These are phyloP conservation scores for Zarea fungicola DNA, from an alignment of 2,329 filamentous ascomycete species.

Conservation along the genomic window DNA sequence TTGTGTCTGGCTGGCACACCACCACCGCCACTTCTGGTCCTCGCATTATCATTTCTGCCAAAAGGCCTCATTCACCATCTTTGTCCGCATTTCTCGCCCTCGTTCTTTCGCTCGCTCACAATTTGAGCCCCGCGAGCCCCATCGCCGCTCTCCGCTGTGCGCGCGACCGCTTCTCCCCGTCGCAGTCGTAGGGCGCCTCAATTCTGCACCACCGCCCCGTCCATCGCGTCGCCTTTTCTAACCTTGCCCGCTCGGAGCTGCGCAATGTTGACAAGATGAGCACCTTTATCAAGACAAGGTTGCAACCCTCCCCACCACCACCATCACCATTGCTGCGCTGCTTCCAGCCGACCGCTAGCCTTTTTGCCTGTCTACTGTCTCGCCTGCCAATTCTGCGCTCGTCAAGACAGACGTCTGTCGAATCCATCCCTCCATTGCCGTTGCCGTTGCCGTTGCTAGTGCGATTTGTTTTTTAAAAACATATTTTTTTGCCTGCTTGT, in stretches of 20 bases:
- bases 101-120: not conserved
- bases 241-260: slow-evolving; percentile 13
- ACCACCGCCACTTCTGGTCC: no score
- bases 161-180: no score
- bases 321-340: slow-evolving; percentile 6
- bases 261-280: slow-evolving; percentile 14
- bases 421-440: no score
- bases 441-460: not conserved
- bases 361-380: not conserved
- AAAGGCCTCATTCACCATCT: no score
- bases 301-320: slow-evolving; percentile 5
- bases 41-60: no score
- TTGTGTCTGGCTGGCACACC: no score
- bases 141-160: no score
- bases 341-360: not conserved
- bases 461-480: no score
- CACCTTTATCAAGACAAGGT: slow-evolving; percentile 14
- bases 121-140: no score
- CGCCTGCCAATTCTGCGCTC: not conserved
- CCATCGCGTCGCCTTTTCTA: not conserved
- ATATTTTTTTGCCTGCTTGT: not conserved
- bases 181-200: not conserved
- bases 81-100: not conserved
- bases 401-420: no score
- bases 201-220: not conserved